A percentile compares a stretch with the other conserved stretches of the same genome.
Conservation (phyloP, 371 early-diverging fungal genomes). For the Mortierella sp. region DNA sequence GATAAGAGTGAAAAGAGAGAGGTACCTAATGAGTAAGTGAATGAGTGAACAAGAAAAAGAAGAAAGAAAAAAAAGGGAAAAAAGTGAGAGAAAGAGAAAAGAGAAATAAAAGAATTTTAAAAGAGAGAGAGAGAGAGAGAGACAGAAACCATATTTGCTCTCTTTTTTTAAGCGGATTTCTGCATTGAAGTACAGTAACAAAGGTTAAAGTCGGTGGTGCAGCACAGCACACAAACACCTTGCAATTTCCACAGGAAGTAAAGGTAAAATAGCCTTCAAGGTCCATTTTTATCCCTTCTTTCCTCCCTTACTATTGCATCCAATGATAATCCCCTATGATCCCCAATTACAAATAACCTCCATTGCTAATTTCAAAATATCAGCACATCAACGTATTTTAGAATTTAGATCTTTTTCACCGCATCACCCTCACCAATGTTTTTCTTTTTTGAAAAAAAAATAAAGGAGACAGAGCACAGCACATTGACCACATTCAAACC, state of each 20-base stretch:
- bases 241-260: not conserved
- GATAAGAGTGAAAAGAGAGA: not conserved
- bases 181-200: not conserved
- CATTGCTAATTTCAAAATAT: not conserved
- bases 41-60: not conserved
- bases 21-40: not conserved
- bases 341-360: not conserved
- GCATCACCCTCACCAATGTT: not conserved
- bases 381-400: no score
- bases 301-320: not conserved
- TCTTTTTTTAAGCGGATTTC: no score
- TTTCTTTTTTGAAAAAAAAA: not conserved
- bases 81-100: not conserved
- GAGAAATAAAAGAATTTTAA: not conserved
- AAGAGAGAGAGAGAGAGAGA: not conserved
- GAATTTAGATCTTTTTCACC: no score
- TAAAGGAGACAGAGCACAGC: constrained; percentile 1
- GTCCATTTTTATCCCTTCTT: not conserved
- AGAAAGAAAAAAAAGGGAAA: not conserved
- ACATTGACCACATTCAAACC: not conserved
- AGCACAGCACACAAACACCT: not conserved
- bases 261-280: not conserved
- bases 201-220: not conserved
- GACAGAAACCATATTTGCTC: not conserved
- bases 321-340: no score